A percentile compares a stretch with the other conserved stretches of the same genome.
Conservation (phyloP, 805 yeast genomes). For the Sugiyamaella floridensis region DNA sequence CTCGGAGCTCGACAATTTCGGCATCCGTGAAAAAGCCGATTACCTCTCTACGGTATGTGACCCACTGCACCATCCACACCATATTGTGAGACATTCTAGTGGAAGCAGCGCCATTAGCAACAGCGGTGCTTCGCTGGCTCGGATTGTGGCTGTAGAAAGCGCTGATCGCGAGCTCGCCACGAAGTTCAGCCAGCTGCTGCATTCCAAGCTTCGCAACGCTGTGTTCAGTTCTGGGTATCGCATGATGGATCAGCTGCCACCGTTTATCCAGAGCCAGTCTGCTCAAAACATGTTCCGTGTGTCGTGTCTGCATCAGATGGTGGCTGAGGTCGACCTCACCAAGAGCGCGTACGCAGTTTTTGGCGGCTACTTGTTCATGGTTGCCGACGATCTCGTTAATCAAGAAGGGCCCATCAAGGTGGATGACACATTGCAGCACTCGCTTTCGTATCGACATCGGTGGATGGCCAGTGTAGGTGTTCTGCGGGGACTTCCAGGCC, state of each 20-base stretch:
- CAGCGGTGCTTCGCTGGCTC: slow-evolving; percentile 1
- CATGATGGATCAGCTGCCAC: slow-evolving; percentile 12
- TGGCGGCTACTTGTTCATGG: slow-evolving; percentile 20
- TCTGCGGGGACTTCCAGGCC: slow-evolving; percentile 22
- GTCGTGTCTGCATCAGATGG: slow-evolving; percentile 22
- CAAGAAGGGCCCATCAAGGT: slow-evolving; percentile 6
- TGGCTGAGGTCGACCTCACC: slow-evolving; percentile 12
- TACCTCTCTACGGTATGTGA: slow-evolving; percentile 19
- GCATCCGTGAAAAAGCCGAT: slow-evolving; percentile 22
- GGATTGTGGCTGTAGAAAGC: slow-evolving; percentile 20
- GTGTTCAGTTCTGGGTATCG: background rate
- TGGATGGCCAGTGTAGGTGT: slow-evolving; percentile 21
- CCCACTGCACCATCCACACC: slow-evolving; percentile 8
- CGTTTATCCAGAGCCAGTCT: slow-evolving; percentile 10
- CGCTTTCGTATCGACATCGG: slow-evolving; percentile 13
- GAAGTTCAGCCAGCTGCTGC: slow-evolving; percentile 6
- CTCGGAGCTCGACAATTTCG: background rate
- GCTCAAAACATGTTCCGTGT: slow-evolving; percentile 23
- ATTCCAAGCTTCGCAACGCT: slow-evolving; percentile 7
- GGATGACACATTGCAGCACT: background rate
- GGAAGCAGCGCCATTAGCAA: slow-evolving; percentile 3
- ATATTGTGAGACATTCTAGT: background rate
- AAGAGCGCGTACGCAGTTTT: slow-evolving; percentile 10
- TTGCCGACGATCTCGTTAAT: slow-evolving; percentile 21
- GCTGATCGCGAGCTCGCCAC: slow-evolving; percentile 12